Percentiles rank a stretch among this genome's conserved stretches.
Conservation (phyloP, 1,139 yeast species). For the Diutina siamensis region DNA sequence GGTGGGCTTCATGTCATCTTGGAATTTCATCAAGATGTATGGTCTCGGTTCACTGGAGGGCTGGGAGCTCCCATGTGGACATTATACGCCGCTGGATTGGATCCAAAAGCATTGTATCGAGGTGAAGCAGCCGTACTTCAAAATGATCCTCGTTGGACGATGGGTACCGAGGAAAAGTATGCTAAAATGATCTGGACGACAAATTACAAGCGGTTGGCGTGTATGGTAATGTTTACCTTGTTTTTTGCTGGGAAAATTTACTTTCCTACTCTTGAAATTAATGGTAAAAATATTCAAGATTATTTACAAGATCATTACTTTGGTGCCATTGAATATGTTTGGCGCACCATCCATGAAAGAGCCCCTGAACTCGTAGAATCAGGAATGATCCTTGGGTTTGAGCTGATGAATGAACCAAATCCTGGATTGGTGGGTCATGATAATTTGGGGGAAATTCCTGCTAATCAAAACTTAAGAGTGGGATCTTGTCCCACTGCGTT, state of each 20-base stretch:
- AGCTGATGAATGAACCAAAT: conserved; percentile 82
- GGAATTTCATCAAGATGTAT: conserved; percentile 91
- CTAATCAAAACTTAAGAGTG: conserved; percentile 43
- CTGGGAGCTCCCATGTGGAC: conserved; percentile 97
- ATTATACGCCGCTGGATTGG: conserved; percentile 82
- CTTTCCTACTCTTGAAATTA: conserved; percentile 61
- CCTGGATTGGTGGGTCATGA: conserved; percentile 48
- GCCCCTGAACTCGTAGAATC: conserved; percentile 46
- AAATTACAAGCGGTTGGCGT: conserved; percentile 66
- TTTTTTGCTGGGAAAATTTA: conserved; percentile 67
- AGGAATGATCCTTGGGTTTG: conserved; percentile 61
- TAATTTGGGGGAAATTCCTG: conserved; percentile 37
- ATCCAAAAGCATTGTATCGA: conserved; percentile 53
- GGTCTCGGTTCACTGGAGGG: conserved; percentile 91
- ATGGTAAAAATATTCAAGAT: conserved; percentile 68
- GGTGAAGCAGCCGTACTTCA: conserved; percentile 76
- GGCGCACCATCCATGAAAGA: conserved; percentile 32
- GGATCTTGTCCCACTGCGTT: conserved; percentile 61
- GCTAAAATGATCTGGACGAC: conserved; percentile 94
- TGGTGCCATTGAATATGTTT: conserved; percentile 42
- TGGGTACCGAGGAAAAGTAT: conserved; percentile 22
- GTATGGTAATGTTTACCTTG: conserved; percentile 73
- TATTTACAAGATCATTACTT: conserved; percentile 59
- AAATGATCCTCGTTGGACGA: conserved; percentile 29
- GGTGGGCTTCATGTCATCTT: conserved; percentile 75